Evolutionary conservation across 148 eudicot genomes (phyloP).

Genomic region (Rhododendron henanense): DNA sequence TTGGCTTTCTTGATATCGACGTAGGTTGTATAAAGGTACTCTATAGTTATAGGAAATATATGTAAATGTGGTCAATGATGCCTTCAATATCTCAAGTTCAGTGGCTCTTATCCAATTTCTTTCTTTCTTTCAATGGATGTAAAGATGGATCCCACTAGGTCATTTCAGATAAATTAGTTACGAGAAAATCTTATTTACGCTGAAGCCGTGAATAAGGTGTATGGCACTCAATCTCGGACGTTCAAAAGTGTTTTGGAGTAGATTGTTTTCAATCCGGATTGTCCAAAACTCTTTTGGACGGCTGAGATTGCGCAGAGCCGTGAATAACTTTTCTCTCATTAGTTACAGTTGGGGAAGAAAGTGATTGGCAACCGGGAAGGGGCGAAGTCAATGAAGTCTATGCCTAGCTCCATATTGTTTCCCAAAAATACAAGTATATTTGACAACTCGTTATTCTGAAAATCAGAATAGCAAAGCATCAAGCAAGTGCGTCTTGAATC

Average conservation of each 20-base stretch:
- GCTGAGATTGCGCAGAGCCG: too few species aligned
- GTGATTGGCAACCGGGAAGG: neutral
- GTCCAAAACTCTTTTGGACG: too few species aligned
- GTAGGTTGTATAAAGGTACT: neutral
- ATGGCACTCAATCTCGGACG: too few species aligned
- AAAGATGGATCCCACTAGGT: neutral
- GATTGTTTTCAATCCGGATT: too few species aligned
- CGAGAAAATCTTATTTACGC: too few species aligned
- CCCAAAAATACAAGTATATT: neutral
- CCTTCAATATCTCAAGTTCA: neutral
- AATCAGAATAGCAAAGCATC: neutral
- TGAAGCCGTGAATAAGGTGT: too few species aligned
- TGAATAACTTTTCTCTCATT: too few species aligned
- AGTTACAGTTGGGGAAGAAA: neutral
- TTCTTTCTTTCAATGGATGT: neutral
- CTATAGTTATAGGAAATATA: slow-evolving; percentile 1
- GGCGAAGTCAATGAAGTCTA: neutral
- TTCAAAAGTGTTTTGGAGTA: too few species aligned
- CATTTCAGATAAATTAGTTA: neutral
- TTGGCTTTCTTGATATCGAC: neutral
- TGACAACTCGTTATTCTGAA: neutral
- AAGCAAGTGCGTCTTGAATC: neutral
- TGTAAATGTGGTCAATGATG: slow-evolving; percentile 2
- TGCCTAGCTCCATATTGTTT: neutral
- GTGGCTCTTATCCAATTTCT: neutral